phyloP scores from a whole-genome alignment of 129 eudicot genomes.

The Arctium lappa region DNA sequence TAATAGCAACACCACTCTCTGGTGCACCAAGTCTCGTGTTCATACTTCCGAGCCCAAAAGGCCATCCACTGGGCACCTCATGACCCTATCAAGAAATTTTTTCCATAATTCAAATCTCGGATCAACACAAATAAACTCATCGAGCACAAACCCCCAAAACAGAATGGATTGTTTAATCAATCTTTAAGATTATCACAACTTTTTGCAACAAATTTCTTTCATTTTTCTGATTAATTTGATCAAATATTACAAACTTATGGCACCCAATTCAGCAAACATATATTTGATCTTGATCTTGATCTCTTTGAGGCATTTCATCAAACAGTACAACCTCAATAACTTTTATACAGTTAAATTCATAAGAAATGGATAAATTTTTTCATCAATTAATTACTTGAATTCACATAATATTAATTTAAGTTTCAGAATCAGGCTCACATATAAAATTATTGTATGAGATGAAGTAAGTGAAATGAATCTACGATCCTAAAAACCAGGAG shows the following conservation, averaged over 20 bases:
- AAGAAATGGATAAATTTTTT: neutral
- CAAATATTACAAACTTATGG: neutral
- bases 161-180: neutral
- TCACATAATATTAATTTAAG: neutral
- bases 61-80: conserved; percentile 69
- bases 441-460: neutral
- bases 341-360: neutral
- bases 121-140: neutral
- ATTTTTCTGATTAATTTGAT: neutral
- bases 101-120: neutral
- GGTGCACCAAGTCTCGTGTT: conserved; percentile 38
- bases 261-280: neutral
- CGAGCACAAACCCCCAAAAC: neutral
- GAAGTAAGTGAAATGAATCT: conserved; percentile 6
- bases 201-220: neutral
- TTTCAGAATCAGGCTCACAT: neutral
- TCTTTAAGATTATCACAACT: conserved; percentile 8
- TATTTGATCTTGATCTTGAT: neutral
- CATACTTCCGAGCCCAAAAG: conserved; percentile 76
- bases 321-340: neutral
- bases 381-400: neutral
- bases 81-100: conserved; percentile 17
- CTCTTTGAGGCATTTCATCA: conserved; percentile 8
- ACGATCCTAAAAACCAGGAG: conserved; percentile 15
- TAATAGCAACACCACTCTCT: conserved; percentile 27